These are phyloP conservation scores for Nicotiana benthamiana DNA, from an alignment of 257 asterid species.

Conservation along the genomic window DNA sequence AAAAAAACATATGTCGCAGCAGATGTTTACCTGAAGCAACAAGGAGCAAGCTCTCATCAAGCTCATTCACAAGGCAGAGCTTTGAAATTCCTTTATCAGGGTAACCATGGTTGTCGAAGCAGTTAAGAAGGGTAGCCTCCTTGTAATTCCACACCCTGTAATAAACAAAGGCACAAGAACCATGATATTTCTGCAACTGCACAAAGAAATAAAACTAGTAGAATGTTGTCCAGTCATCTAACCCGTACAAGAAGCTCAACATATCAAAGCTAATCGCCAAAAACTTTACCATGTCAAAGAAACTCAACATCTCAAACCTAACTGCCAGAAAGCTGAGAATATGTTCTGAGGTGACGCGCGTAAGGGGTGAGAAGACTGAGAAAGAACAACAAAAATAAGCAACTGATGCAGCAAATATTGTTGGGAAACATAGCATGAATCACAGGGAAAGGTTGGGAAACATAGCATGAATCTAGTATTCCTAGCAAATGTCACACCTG, in stretches of 20 bases:
- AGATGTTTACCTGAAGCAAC: conserved; percentile 69
- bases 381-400: not conserved
- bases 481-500: not conserved
- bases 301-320: not conserved
- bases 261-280: not conserved
- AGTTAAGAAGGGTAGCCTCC: conserved; percentile 57
- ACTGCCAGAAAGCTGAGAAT: not conserved
- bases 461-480: not conserved
- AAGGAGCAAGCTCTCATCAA: conserved; percentile 67
- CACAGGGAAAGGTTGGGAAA: not conserved
- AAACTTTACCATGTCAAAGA: not conserved
- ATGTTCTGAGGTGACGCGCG: not conserved
- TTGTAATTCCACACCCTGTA: conserved; percentile 33
- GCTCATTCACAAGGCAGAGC: conserved; percentile 70
- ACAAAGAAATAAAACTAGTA: not conserved
- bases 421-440: not conserved
- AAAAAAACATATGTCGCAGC: not conserved
- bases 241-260: not conserved
- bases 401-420: not conserved
- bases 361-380: not conserved
- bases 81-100: conserved; percentile 66
- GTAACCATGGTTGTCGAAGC: conserved; percentile 60
- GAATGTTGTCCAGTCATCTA: not conserved
- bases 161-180: not conserved
- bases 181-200: not conserved